phyloP scores from a whole-genome alignment of 2,329 filamentous ascomycete genomes.

The Raffaelea arxii region DNA sequence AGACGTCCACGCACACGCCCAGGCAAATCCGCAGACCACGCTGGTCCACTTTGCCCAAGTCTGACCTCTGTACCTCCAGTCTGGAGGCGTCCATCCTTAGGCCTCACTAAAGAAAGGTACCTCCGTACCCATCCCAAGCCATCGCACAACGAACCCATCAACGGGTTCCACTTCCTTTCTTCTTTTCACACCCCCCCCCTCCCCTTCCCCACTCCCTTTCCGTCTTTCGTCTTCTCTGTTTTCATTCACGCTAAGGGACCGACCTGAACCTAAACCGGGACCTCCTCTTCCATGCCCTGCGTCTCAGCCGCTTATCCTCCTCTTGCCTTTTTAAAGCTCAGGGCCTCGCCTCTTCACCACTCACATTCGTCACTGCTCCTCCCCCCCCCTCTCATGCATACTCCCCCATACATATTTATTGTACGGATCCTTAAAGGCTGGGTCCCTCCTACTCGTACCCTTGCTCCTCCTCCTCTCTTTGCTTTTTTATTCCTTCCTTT shows the following conservation, averaged over 20 bases:
- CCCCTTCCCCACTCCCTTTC: background rate
- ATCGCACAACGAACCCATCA: background rate
- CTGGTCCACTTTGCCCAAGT: too few relatives aligned
- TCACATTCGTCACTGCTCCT: background rate
- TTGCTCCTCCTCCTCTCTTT: background rate
- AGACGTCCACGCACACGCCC: too few relatives aligned
- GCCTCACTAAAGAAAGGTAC: too few relatives aligned
- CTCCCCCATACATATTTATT: background rate
- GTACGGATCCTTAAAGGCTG: background rate
- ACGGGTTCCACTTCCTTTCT: background rate
- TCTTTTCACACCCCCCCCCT: background rate
- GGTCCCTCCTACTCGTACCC: background rate
- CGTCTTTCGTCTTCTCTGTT: background rate
- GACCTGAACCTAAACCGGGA: background rate
- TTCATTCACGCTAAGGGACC: background rate
- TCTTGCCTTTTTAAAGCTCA: background rate
- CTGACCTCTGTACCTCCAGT: too few relatives aligned
- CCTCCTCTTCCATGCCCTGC: background rate
- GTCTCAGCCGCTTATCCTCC: background rate
- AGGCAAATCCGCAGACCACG: too few relatives aligned
- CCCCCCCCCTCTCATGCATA: background rate
- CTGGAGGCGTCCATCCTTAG: too few relatives aligned
- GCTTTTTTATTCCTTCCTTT: background rate
- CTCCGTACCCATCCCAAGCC: too few relatives aligned
- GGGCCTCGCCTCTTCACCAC: background rate